phyloP scores from a whole-genome alignment of 2,329 filamentous ascomycete genomes.

The Pestalotiopsis sp. region DNA sequence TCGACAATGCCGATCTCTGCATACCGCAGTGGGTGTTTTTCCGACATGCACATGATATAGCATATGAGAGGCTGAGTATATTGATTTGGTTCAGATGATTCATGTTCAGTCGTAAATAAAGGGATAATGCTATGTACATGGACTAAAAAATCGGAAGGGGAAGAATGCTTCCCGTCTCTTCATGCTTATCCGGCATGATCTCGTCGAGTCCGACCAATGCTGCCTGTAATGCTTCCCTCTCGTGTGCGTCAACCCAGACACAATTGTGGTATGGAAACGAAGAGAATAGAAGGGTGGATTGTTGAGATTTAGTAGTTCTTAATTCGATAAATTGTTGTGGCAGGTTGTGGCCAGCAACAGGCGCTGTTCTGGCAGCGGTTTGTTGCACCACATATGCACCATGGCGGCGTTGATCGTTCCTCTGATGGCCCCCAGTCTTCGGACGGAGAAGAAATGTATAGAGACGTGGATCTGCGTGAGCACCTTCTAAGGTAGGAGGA shows the following conservation, averaged over 20 bases:
- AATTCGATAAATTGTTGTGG: background rate
- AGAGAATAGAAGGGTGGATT: background rate
- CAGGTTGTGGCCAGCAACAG: background rate
- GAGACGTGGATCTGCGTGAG: background rate
- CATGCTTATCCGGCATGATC: conserved; percentile 3
- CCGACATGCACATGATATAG: too few relatives aligned
- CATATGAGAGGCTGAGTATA: too few relatives aligned
- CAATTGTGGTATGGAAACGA: background rate
- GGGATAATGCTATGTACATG: background rate
- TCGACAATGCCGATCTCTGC: too few relatives aligned
- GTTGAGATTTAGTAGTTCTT: background rate
- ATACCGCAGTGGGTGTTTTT: too few relatives aligned
- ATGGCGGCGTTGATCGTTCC: background rate
- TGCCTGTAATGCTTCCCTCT: background rate
- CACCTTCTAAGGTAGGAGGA: background rate
- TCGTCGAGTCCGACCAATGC: background rate
- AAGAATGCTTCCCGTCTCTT: background rate
- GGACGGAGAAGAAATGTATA: background rate
- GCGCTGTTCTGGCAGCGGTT: background rate
- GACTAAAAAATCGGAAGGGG: background rate
- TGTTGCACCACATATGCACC: background rate
- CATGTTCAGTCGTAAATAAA: conserved; percentile 7
- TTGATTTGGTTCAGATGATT: background rate
- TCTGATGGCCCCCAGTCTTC: background rate
- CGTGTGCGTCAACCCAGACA: background rate